Conservation (phyloP, 2,329 filamentous ascomycete species). For the Coniochaeta sp. region DNA sequence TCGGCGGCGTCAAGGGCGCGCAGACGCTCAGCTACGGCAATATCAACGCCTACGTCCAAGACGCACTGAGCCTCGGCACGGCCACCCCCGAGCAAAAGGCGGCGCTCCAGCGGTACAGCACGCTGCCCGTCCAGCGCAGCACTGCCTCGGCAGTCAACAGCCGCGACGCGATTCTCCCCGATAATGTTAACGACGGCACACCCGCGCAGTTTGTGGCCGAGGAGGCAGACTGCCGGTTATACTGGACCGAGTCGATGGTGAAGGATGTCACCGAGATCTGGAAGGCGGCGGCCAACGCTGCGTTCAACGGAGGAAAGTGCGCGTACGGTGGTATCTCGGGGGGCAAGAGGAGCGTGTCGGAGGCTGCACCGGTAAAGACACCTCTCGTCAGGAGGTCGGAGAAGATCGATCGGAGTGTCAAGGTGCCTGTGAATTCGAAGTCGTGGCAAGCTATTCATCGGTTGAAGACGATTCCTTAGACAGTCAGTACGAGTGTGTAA, state of each 20-base stretch:
- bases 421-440: neutral
- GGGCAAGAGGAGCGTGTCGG: neutral
- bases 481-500: no score
- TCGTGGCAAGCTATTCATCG: slow-evolving; percentile 5
- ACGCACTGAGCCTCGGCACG: slow-evolving; percentile 11
- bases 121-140: slow-evolving; percentile 25
- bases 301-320: slow-evolving; percentile 33
- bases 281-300: slow-evolving; percentile 33
- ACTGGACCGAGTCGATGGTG: slow-evolving; percentile 42
- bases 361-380: neutral
- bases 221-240: slow-evolving; percentile 41
- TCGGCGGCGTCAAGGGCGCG: slow-evolving; percentile 46
- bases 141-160: slow-evolving; percentile 27
- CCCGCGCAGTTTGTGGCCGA: slow-evolving; percentile 43
- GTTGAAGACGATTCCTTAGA: slow-evolving; percentile 7
- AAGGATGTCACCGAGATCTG: slow-evolving; percentile 38
- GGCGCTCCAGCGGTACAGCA: slow-evolving; percentile 22
- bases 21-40: slow-evolving; percentile 26
- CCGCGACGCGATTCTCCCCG: slow-evolving; percentile 29
- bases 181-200: slow-evolving; percentile 28
- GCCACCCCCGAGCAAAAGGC: slow-evolving; percentile 20
- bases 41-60: slow-evolving; percentile 19
- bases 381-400: neutral
- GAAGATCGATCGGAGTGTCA: neutral
- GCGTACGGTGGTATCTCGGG: slow-evolving; percentile 26